Evolutionary conservation across 441 rosid genomes (phyloP).

Genomic region (Hura crepitans): DNA sequence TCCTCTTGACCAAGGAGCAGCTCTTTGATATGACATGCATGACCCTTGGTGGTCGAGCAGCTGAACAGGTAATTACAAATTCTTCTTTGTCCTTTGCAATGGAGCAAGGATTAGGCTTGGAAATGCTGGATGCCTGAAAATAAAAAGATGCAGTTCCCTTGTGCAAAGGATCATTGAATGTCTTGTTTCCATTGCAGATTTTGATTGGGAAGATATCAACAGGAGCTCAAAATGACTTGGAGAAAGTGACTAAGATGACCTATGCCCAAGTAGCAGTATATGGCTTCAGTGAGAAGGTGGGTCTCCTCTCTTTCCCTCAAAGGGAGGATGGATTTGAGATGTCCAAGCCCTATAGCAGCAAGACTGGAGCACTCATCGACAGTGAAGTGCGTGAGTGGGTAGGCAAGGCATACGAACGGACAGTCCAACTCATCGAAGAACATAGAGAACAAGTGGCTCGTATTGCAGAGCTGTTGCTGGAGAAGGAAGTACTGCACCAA

Average conservation of each 20-base stretch:
- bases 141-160: not conserved
- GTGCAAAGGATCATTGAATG: not conserved
- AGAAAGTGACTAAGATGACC: constrained; percentile 64
- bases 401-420: constrained; percentile 45
- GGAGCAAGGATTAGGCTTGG: not conserved
- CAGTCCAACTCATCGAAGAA: constrained; percentile 44
- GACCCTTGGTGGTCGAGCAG: constrained; percentile 71
- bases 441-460: constrained; percentile 59
- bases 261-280: constrained; percentile 65
- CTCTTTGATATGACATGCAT: constrained; percentile 62
- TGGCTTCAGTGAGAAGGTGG: constrained; percentile 74
- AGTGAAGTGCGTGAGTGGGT: constrained; percentile 61
- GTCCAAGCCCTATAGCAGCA: constrained; percentile 63
- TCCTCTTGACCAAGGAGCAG: constrained; percentile 62
- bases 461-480: constrained; percentile 55
- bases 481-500: constrained; percentile 67
- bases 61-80: constrained; percentile 44
- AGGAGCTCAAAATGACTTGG: constrained; percentile 67
- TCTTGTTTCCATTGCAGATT: constrained; percentile 33
- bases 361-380: constrained; percentile 58
- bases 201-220: constrained; percentile 57
- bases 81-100: not conserved
- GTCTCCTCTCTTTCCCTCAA: constrained; percentile 67
- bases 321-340: constrained; percentile 46
- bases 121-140: not conserved